These are phyloP conservation scores for Malbranchea cinnamomea DNA, from an alignment of 2,329 filamentous ascomycete species.

Conservation along the genomic window DNA sequence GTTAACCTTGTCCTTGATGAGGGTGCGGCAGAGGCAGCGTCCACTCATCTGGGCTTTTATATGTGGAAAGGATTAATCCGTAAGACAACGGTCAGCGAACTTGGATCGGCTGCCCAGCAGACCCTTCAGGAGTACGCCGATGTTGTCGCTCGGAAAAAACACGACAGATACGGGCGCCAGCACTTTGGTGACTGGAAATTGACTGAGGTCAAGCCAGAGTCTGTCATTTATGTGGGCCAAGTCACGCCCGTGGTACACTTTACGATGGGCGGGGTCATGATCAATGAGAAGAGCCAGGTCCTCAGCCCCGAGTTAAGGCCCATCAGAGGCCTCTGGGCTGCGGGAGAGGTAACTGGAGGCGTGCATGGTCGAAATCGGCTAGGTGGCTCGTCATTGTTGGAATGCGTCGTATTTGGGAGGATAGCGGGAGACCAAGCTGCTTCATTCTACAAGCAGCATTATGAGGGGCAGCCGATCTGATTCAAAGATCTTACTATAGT, in stretches of 20 bases:
- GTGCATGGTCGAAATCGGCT: slow-evolving; percentile 49
- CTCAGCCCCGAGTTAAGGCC: slow-evolving; percentile 28
- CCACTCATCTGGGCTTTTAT: slow-evolving; percentile 48
- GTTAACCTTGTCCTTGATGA: slow-evolving; percentile 45
- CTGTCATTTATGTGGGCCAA: slow-evolving; percentile 41
- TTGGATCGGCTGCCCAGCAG: slow-evolving; percentile 26
- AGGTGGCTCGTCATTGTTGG: slow-evolving; percentile 46
- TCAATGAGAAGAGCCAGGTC: slow-evolving; percentile 40
- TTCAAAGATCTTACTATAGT: no score
- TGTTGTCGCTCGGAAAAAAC: slow-evolving; percentile 24
- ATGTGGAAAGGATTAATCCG: slow-evolving; percentile 45
- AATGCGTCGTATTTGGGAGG: slow-evolving; percentile 50
- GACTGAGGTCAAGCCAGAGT: slow-evolving; percentile 32
- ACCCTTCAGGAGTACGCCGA: slow-evolving; percentile 37
- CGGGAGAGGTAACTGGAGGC: slow-evolving; percentile 50
- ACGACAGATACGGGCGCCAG: slow-evolving; percentile 34
- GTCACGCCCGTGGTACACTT: slow-evolving; percentile 52
- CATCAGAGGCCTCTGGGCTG: slow-evolving; percentile 45
- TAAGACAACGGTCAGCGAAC: slow-evolving; percentile 40
- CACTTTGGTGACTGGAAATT: slow-evolving; percentile 43
- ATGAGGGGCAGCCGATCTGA: no score
- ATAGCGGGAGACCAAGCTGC: slow-evolving; percentile 40
- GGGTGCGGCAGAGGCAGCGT: slow-evolving; percentile 37
- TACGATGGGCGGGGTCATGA: slow-evolving; percentile 50
- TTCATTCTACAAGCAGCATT: slow-evolving; percentile 11